These are phyloP conservation scores for Populus hybrid DNA, from an alignment of 441 rosid species.

Conservation along the genomic window DNA sequence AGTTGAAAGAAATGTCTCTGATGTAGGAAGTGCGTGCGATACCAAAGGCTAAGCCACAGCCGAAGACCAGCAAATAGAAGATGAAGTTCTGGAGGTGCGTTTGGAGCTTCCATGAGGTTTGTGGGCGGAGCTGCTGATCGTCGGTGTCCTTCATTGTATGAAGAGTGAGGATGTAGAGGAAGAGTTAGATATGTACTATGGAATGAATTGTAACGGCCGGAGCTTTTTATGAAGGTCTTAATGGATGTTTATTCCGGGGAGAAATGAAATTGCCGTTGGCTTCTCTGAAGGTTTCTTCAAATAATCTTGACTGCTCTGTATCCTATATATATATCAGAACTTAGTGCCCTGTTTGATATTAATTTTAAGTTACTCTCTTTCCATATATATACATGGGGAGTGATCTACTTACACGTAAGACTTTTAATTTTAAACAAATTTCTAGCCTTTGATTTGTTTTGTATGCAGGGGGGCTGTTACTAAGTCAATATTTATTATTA, in stretches of 20 bases:
- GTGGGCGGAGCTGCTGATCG: neutral
- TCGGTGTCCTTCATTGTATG: slow-evolving; percentile 18
- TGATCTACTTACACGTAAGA: no score
- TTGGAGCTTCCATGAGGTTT: slow-evolving; percentile 13
- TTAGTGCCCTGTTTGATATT: no score
- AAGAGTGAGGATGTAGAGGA: neutral
- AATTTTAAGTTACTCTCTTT: no score
- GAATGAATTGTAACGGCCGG: neutral
- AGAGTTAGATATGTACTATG: neutral
- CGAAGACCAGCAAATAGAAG: slow-evolving; percentile 40
- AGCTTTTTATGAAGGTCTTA: neutral
- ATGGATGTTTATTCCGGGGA: neutral
- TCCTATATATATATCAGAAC: neutral
- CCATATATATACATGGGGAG: no score
- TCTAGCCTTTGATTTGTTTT: no score
- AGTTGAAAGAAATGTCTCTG: slow-evolving; percentile 39
- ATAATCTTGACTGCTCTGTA: neutral
- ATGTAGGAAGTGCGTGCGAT: slow-evolving; percentile 46
- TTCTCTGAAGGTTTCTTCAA: neutral
- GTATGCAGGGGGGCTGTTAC: no score
- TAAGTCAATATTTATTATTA: no score
- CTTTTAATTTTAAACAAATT: no score
- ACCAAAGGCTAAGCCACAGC: slow-evolving; percentile 49
- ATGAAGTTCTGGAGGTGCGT: slow-evolving; percentile 34
- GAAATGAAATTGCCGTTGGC: neutral